phyloP scores from a whole-genome alignment of 331 rosid species.

The Pyracantha coccinea region DNA sequence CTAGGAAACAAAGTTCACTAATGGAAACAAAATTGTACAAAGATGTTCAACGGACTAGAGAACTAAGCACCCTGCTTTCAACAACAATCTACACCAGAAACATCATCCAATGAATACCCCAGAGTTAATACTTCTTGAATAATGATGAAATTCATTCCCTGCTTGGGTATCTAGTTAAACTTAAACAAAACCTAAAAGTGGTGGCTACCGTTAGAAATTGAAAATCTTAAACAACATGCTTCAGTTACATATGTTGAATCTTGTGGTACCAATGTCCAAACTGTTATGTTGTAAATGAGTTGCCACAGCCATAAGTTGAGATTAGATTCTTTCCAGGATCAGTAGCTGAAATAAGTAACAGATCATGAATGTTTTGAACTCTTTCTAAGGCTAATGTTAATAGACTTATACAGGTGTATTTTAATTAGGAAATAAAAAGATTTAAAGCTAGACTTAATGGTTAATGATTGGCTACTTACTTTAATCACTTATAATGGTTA shows the following conservation, averaged over 20 bases:
- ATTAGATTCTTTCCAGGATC: neutral
- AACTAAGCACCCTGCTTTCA: neutral
- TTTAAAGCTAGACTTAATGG: neutral
- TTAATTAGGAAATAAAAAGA: neutral
- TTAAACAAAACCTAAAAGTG: neutral
- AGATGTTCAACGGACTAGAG: neutral
- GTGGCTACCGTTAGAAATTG: neutral
- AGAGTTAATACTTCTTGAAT: neutral
- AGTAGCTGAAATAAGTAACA: neutral
- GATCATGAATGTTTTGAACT: neutral
- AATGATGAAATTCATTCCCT: too few relatives aligned
- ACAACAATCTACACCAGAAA: neutral
- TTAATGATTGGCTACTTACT: neutral
- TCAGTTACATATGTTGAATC: neutral
- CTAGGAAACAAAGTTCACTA: neutral
- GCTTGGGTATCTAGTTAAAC: too few relatives aligned
- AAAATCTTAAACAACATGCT: neutral
- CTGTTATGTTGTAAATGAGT: neutral
- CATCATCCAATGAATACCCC: neutral
- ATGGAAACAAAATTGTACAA: neutral
- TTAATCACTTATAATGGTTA: neutral
- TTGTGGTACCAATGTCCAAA: neutral
- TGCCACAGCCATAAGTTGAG: neutral
- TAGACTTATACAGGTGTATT: neutral
- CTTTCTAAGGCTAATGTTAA: neutral